These are phyloP conservation scores for Aspergillus wentii DNA, from an alignment of 495 filamentous ascomycete genomes.

Conservation along the genomic window DNA sequence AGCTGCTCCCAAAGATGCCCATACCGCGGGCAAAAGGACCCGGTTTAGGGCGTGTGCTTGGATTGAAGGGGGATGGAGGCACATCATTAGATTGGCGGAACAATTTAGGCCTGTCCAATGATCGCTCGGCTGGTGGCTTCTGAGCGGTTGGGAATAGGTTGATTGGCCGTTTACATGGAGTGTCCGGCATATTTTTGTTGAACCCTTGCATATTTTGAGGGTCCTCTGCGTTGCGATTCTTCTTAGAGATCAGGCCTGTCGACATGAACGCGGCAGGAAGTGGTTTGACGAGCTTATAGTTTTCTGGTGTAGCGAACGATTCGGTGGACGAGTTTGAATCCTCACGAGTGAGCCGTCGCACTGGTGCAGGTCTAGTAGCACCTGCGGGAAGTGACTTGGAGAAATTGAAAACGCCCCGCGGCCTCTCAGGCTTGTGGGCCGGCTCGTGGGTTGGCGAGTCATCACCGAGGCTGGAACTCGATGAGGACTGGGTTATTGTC, in stretches of 20 bases:
- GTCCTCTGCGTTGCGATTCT: slow-evolving; percentile 56
- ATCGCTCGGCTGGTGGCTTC: slow-evolving; percentile 47
- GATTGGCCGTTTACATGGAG: slow-evolving; percentile 82
- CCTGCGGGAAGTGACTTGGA: slow-evolving; percentile 75
- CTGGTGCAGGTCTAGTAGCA: slow-evolving; percentile 45
- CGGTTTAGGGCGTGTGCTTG: slow-evolving; percentile 35
- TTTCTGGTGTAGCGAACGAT: slow-evolving; percentile 74
- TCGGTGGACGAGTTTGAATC: slow-evolving; percentile 42
- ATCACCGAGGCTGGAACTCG: slow-evolving; percentile 67
- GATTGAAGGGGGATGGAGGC: slow-evolving; percentile 60
- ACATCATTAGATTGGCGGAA: slow-evolving; percentile 60
- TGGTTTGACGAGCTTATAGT: slow-evolving; percentile 78
- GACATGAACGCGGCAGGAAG: slow-evolving; percentile 86
- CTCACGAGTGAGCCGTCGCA: slow-evolving; percentile 34
- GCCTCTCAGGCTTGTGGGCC: slow-evolving; percentile 46
- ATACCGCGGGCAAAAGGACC: slow-evolving; percentile 62
- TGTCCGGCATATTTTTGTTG: slow-evolving; percentile 75
- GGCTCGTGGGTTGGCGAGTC: slow-evolving; percentile 70
- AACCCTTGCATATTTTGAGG: slow-evolving; percentile 34
- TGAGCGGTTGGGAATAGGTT: slow-evolving; percentile 61
- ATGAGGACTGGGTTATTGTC: slow-evolving; percentile 78
- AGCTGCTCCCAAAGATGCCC: slow-evolving; percentile 62
- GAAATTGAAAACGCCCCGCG: slow-evolving; percentile 59
- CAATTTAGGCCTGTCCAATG: slow-evolving; percentile 48
- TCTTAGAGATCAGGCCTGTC: slow-evolving; percentile 90